Percentiles rank a stretch among this genome's conserved stretches.
phyloP scores from a whole-genome alignment of 2,329 filamentous ascomycete genomes.

The Aspergillus tanneri region DNA sequence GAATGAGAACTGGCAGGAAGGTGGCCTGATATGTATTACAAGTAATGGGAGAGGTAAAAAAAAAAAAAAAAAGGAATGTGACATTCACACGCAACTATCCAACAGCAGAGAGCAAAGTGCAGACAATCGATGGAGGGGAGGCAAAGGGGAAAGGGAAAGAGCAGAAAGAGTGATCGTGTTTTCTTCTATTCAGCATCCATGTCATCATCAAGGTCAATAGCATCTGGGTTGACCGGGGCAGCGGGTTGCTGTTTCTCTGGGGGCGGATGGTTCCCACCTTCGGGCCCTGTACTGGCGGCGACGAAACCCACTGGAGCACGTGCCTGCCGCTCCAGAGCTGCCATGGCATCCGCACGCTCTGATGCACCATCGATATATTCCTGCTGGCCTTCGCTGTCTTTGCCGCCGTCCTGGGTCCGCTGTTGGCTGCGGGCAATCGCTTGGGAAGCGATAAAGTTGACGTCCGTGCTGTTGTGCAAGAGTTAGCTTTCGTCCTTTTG shows the following conservation, averaged over 20 bases:
- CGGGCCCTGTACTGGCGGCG: constrained; percentile 72
- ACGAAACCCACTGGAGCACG: constrained; percentile 88
- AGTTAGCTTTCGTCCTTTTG: constrained; percentile 35
- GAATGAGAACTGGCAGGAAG: not conserved
- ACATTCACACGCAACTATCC: constrained; percentile 2
- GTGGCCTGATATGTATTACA: not conserved
- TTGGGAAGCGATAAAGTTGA: constrained; percentile 97
- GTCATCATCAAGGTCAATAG: constrained; percentile 74
- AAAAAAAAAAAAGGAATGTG: constrained; percentile 12
- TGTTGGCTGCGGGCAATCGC: constrained; percentile 79
- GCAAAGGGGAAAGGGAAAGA: not conserved
- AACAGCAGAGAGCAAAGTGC: not conserved
- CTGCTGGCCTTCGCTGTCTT: constrained; percentile 34
- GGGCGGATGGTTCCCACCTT: constrained; percentile 58
- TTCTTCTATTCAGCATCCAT: constrained; percentile 37
- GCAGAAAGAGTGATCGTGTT: not conserved
- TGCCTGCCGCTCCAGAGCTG: constrained; percentile 81
- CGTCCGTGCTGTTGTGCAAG: constrained; percentile 66
- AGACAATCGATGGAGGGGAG: not conserved
- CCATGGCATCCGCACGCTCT: constrained; percentile 75
- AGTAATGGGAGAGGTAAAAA: constrained; percentile 2
- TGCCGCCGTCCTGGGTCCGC: constrained; percentile 40
- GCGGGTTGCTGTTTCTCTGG: constrained; percentile 32
- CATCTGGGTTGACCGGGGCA: constrained; percentile 72
- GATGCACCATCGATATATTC: constrained; percentile 47